Percentiles rank a stretch among this genome's conserved stretches.
These are phyloP conservation scores for Phytophthora sp. DNA, from an alignment of 352 stramenopile species.

Conservation along the genomic window DNA sequence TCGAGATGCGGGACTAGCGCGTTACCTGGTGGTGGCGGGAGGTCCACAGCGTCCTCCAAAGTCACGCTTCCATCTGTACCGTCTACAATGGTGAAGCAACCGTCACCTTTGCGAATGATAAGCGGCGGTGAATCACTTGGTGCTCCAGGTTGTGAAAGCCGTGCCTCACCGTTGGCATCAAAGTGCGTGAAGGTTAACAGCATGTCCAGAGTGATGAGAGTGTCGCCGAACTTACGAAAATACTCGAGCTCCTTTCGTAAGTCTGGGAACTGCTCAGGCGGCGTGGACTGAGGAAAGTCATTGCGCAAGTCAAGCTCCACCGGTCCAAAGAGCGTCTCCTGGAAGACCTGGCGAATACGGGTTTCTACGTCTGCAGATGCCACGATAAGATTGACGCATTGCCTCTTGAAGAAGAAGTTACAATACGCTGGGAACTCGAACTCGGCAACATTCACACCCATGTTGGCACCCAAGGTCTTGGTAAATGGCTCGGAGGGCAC, in stretches of 20 bases:
- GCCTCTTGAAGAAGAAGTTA: slow-evolving; percentile 96
- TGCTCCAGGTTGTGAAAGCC: slow-evolving; percentile 64
- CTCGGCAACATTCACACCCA: slow-evolving; percentile 96
- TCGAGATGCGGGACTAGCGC: slow-evolving; percentile 48
- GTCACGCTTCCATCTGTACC: slow-evolving; percentile 55
- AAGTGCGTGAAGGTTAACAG: slow-evolving; percentile 91
- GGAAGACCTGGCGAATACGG: slow-evolving; percentile 87
- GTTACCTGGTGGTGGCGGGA: slow-evolving; percentile 45
- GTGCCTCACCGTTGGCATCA: slow-evolving; percentile 62
- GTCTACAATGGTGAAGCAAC: slow-evolving; percentile 68
- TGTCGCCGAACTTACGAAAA: slow-evolving; percentile 91
- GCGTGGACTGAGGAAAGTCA: slow-evolving; percentile 78
- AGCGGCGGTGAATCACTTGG: slow-evolving; percentile 39
- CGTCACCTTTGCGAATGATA: slow-evolving; percentile 71
- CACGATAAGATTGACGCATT: slow-evolving; percentile 89
- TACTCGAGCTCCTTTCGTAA: slow-evolving; percentile 88
- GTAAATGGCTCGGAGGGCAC: slow-evolving; percentile 96
- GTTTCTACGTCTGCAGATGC: slow-evolving; percentile 75
- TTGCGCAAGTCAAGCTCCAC: slow-evolving; percentile 68
- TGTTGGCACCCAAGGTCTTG: slow-evolving; percentile 92
- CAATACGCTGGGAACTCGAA: slow-evolving; percentile 98
- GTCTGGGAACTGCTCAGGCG: slow-evolving; percentile 65
- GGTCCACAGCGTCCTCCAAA: slow-evolving; percentile 60
- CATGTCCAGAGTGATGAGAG: slow-evolving; percentile 89
- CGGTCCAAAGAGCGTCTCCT: slow-evolving; percentile 90